A percentile compares a stretch with the other conserved stretches of the same genome.
Evolutionary conservation across 768 basidiomycete genomes (phyloP).

Genomic region (Lyophyllum semitale): DNA sequence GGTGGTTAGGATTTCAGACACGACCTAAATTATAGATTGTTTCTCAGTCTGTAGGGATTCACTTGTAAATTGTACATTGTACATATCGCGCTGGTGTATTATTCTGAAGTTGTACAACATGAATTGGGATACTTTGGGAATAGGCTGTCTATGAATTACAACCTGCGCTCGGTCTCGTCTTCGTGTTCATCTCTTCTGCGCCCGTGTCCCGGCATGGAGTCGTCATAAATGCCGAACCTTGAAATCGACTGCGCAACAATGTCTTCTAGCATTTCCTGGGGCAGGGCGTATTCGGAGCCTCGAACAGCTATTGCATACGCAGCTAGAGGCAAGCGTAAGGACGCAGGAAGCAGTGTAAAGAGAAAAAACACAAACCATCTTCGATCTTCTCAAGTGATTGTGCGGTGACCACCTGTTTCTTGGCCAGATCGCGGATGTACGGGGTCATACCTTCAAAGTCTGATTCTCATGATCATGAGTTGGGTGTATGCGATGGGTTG

Average conservation of each 20-base stretch:
- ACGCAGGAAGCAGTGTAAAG: constrained; percentile 1
- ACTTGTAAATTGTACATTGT: neutral
- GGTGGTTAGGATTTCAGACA: constrained; percentile 23
- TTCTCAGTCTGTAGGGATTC: neutral
- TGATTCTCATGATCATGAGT: constrained; percentile 24
- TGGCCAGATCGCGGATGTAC: constrained; percentile 69
- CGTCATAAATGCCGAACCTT: constrained; percentile 18
- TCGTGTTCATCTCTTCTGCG: constrained; percentile 22
- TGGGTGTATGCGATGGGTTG: neutral
- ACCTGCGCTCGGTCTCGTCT: constrained; percentile 15
- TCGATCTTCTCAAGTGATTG: constrained; percentile 96
- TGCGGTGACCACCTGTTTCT: constrained; percentile 85
- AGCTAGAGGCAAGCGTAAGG: constrained; percentile 38
- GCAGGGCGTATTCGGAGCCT: constrained; percentile 71
- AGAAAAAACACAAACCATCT: constrained; percentile 54
- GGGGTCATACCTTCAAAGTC: constrained; percentile 82
- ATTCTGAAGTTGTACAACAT: neutral
- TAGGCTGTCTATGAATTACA: neutral
- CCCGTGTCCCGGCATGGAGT: neutral
- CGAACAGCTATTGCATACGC: constrained; percentile 74
- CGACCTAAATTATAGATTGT: neutral
- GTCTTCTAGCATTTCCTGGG: constrained; percentile 69
- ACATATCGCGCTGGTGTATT: neutral
- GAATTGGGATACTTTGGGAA: neutral
- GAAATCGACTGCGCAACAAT: constrained; percentile 57